Evolutionary conservation across 2,329 filamentous ascomycete species (phyloP).

Genomic region (Neopestalotiopsis rosae): DNA sequence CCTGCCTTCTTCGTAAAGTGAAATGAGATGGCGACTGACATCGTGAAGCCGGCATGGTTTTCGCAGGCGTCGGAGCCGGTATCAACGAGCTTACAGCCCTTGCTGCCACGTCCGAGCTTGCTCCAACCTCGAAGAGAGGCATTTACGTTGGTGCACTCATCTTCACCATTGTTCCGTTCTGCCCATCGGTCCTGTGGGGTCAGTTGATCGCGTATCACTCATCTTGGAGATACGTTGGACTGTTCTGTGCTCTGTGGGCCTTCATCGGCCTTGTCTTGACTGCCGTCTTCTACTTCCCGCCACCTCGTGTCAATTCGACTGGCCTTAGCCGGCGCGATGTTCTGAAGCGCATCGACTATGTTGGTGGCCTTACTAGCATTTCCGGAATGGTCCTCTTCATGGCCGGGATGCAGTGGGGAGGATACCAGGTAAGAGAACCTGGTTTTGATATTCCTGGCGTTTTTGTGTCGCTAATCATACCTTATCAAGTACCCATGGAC

Average conservation of each 20-base stretch:
- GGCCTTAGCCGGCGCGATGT: conserved; percentile 46
- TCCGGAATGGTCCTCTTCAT: conserved; percentile 56
- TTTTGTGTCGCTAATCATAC: background rate
- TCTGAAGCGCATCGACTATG: conserved; percentile 51
- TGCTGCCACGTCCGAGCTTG: conserved; percentile 71
- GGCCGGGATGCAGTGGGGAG: conserved; percentile 49
- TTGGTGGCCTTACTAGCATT: conserved; percentile 56
- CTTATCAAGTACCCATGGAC: conserved; percentile 38
- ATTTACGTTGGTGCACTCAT: conserved; percentile 66
- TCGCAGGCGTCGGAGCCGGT: conserved; percentile 69
- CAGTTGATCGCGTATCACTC: conserved; percentile 54
- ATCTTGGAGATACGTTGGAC: conserved; percentile 61
- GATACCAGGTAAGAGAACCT: conserved; percentile 33
- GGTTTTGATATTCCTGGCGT: conserved; percentile 6
- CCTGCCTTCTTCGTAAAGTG: background rate
- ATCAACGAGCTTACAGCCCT: conserved; percentile 73
- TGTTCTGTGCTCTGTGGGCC: conserved; percentile 57
- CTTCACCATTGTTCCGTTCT: conserved; percentile 67
- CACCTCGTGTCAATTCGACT: conserved; percentile 47
- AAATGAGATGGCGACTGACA: conserved; percentile 9
- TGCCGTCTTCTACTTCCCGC: conserved; percentile 58
- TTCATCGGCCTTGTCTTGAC: conserved; percentile 56
- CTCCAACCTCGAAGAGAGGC: conserved; percentile 67
- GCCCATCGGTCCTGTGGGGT: conserved; percentile 65
- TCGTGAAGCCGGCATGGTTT: conserved; percentile 48